Conservation (phyloP, 306 rosid genomes). For the Prunus salicina region DNA sequence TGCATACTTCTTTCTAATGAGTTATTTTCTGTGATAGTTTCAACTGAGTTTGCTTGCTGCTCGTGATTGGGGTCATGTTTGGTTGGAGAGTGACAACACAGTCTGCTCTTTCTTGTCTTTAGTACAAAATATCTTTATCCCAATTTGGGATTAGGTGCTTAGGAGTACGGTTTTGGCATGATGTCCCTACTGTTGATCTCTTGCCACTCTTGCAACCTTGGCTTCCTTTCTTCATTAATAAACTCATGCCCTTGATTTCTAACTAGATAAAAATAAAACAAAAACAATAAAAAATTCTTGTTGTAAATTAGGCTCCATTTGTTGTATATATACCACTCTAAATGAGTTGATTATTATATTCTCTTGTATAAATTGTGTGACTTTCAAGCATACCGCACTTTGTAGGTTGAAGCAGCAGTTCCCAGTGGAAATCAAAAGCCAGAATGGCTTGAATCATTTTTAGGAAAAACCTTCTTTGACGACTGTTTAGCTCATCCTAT, state of each 20-base stretch:
- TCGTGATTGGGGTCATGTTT: too few species aligned
- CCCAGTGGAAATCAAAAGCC: slow-evolving; percentile 9
- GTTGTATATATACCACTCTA: too few species aligned
- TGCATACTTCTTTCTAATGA: background rate
- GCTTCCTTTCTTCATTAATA: background rate
- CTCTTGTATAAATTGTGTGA: too few species aligned
- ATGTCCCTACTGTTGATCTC: background rate
- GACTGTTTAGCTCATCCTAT: slow-evolving; percentile 26
- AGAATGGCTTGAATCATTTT: slow-evolving; percentile 39
- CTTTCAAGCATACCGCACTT: too few species aligned
- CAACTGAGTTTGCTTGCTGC: background rate
- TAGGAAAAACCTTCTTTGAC: slow-evolving; percentile 28
- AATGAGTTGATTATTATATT: too few species aligned
- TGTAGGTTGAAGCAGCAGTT: slow-evolving; percentile 6
- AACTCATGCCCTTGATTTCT: too few species aligned
- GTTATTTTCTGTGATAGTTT: background rate
- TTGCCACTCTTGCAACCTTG: background rate
- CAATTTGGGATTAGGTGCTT: background rate
- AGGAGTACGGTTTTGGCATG: background rate
- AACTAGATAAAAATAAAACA: too few species aligned
- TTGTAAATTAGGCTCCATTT: too few species aligned
- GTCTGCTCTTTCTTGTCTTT: too few species aligned
- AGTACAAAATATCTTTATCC: too few species aligned
- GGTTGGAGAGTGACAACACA: too few species aligned
- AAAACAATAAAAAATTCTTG: too few species aligned